Conservation (phyloP, 106 monocot genomes). For the Apostasia ramifera region DNA sequence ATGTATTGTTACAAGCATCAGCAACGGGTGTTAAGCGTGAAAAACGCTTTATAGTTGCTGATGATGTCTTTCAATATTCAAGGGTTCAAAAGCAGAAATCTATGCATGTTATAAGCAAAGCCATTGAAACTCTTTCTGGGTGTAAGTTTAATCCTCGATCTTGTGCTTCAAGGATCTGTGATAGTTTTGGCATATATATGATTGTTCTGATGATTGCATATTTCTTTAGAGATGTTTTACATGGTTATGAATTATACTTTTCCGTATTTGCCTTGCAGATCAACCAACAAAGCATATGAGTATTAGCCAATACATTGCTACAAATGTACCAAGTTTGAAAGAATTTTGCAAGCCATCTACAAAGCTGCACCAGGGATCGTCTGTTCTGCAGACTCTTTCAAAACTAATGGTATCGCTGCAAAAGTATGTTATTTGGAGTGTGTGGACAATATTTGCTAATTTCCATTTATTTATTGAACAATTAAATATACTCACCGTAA, state of each 20-base stretch:
- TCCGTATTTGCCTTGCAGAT: slow-evolving; percentile 36
- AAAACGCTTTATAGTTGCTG: slow-evolving; percentile 71
- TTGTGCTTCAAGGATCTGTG: background rate
- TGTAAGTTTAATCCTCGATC: slow-evolving; percentile 46
- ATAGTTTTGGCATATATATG: background rate
- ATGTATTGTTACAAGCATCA: slow-evolving; percentile 61
- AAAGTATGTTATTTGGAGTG: slow-evolving; percentile 32
- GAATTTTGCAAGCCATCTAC: slow-evolving; percentile 51
- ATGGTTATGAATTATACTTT: background rate
- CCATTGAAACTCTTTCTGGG: slow-evolving; percentile 68
- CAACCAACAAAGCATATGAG: slow-evolving; percentile 63
- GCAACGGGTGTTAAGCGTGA: slow-evolving; percentile 20
- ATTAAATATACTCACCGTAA: no score
- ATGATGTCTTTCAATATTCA: slow-evolving; percentile 87
- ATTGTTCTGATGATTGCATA: background rate
- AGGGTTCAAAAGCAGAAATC: slow-evolving; percentile 76
- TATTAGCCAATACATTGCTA: slow-evolving; percentile 69
- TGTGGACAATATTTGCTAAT: background rate
- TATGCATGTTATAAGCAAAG: slow-evolving; percentile 67
- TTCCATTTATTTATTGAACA: background rate
- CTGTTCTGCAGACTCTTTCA: slow-evolving; percentile 65
- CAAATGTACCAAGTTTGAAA: slow-evolving; percentile 80
- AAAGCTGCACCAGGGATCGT: slow-evolving; percentile 39
- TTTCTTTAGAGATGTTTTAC: background rate
- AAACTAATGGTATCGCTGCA: slow-evolving; percentile 68